A percentile compares a stretch with the other conserved stretches of the same genome.
Conservation (phyloP, 495 filamentous ascomycete species). For the Hyaloscypha finlandica region DNA sequence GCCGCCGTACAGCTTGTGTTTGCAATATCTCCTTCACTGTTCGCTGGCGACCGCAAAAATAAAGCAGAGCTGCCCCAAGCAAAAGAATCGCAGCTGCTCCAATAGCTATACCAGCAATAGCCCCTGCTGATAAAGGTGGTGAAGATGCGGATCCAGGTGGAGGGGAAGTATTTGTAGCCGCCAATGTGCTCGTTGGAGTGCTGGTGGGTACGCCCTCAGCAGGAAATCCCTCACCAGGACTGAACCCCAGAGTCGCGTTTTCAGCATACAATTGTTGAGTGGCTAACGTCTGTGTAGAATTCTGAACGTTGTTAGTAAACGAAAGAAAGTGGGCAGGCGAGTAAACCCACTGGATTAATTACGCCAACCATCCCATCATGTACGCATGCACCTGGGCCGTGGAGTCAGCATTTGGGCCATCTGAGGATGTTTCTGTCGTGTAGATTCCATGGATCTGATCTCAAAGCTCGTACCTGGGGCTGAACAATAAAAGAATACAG, state of each 20-base stretch:
- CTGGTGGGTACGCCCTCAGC: slow-evolving; percentile 12
- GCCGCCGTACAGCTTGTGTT: neutral
- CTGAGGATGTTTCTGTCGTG: no score
- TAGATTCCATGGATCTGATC: no score
- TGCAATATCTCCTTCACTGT: slow-evolving; percentile 20
- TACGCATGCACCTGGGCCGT: slow-evolving; percentile 35
- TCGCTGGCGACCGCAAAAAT: slow-evolving; percentile 29
- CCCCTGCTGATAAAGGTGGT: slow-evolving; percentile 16
- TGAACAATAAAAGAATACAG: slow-evolving; percentile 64
- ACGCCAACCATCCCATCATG: slow-evolving; percentile 49
- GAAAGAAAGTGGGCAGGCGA: neutral
- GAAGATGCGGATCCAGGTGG: neutral
- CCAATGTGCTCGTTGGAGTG: neutral
- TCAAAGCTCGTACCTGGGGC: slow-evolving; percentile 34
- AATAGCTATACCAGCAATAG: slow-evolving; percentile 29
- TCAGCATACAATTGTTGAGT: slow-evolving; percentile 12
- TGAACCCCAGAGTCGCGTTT: slow-evolving; percentile 17
- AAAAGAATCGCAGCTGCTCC: slow-evolving; percentile 20
- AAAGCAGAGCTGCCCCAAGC: slow-evolving; percentile 14
- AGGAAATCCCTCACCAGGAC: slow-evolving; percentile 25
- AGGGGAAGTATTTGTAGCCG: neutral
- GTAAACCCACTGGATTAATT: slow-evolving; percentile 42
- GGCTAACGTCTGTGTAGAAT: slow-evolving; percentile 27
- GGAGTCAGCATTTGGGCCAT: no score
- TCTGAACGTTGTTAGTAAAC: slow-evolving; percentile 15